These are phyloP conservation scores for Metschnikowia kunwiensis DNA, from an alignment of 805 yeast genomes.

Conservation along the genomic window DNA sequence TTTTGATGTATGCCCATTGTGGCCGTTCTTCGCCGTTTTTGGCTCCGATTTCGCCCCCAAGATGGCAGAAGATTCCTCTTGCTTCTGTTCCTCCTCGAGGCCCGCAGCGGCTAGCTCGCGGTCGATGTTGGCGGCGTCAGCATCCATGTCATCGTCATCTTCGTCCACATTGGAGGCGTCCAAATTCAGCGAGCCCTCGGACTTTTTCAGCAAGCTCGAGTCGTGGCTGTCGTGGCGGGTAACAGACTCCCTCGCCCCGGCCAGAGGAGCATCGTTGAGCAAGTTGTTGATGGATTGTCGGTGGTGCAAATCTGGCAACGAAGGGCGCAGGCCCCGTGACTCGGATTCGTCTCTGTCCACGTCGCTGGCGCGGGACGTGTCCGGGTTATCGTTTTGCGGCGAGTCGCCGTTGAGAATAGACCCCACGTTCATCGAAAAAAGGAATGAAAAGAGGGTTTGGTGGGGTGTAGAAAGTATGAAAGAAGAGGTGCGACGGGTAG, in stretches of 20 bases:
- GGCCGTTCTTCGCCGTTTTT: too few species aligned
- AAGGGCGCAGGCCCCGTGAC: conserved; percentile 4
- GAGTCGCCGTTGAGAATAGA: conserved; percentile 21
- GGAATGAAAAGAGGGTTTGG: too few species aligned
- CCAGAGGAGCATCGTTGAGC: conserved; percentile 16
- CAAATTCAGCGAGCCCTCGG: neutral
- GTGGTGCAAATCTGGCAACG: conserved; percentile 11
- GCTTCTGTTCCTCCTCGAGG: conserved; percentile 2
- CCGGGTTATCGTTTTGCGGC: conserved; percentile 9
- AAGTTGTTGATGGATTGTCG: conserved; percentile 19
- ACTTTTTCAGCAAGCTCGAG: neutral
- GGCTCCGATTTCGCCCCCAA: neutral
- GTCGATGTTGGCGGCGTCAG: conserved; percentile 9
- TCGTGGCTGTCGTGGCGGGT: conserved; percentile 2
- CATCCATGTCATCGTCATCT: conserved; percentile 11
- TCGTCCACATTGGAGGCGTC: neutral
- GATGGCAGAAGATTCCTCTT: too few species aligned
- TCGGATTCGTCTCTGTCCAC: conserved; percentile 6
- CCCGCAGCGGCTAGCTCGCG: conserved; percentile 10
- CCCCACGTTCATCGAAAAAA: conserved; percentile 22
- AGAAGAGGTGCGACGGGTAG: too few species aligned
- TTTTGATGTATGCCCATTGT: too few species aligned
- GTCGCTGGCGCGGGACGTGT: conserved; percentile 1
- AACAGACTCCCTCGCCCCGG: neutral
- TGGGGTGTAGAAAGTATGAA: too few species aligned